Evolutionary conservation across 2,329 filamentous ascomycete species (phyloP), one percentile per base, ranked within the genome.

Genomic region (Cryphonectria parasitica): DNA sequence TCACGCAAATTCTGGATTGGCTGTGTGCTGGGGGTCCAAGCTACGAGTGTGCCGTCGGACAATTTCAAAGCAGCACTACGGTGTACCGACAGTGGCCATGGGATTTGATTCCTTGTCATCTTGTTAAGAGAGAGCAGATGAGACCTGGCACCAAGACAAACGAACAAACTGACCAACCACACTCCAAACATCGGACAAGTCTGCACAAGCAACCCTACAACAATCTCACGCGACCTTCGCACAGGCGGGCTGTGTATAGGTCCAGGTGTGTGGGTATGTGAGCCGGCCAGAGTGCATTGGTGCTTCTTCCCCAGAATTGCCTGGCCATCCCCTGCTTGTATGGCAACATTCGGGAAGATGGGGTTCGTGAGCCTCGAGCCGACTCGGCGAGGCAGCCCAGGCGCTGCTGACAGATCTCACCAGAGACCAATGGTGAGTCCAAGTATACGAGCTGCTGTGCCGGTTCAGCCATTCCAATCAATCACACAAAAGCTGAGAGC

Each of bases 301-400:
- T 43, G 31, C 63, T 62, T 31, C 39, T 25, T 45, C 43, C 25
- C 36, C 64, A 45, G 3, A 66, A 58, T 45, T n/a, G 17, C 65
- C 45, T 25, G 54, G 43, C 34, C 45, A 34, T 58, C 45, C 45
- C 45, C 67, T 67, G n/a, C n/a, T 13, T n/a, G 70, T 62, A 54
- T 41, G 67, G 69, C 67, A 60, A 64, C 60, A 52, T 49, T 61
- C 64, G 65, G 52, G 60, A 67, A 56, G 13, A 39, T 41, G 45
- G 64, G 56, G 34, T 69, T 22, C 64, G 25, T 65, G 63, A 36
- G 63, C 45, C 61, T 49, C 34, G 64, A 17, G 31, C 31, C 39
- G 5, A 25, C 34, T 61, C 58, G 31, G 58, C 58, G 31, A 64
- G 43, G 45, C 34, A 49, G n/a, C 11, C 15, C 36, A 19, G 60